Percentiles rank a stretch among this genome's conserved stretches.
phyloP scores from a whole-genome alignment of 2,329 filamentous ascomycete genomes.

The Capronia americana region DNA sequence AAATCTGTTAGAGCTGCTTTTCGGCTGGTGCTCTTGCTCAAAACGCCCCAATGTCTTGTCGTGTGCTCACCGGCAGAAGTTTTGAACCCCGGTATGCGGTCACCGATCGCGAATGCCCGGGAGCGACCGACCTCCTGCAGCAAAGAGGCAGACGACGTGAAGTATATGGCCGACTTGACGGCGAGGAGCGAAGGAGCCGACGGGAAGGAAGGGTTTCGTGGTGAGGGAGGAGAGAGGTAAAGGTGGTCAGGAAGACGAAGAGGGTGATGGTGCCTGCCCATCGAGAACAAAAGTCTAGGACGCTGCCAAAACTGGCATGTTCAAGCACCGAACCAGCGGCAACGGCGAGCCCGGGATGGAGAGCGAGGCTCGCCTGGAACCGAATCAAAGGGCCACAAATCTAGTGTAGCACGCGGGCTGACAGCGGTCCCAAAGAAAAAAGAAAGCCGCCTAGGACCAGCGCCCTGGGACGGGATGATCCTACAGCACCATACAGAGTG shows the following conservation, averaged over 20 bases:
- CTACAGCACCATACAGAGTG: neutral
- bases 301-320: slow-evolving; percentile 31
- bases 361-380: neutral
- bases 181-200: slow-evolving; percentile 35
- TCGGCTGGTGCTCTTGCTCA: neutral
- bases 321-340: slow-evolving; percentile 22
- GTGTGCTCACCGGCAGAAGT: slow-evolving; percentile 43
- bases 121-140: slow-evolving; percentile 35
- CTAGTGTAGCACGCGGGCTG: neutral
- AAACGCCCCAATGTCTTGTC: slow-evolving; percentile 2
- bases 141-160: slow-evolving; percentile 24
- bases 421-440: neutral
- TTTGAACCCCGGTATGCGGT: slow-evolving; percentile 44
- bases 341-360: slow-evolving; percentile 5
- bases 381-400: neutral
- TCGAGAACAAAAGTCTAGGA: slow-evolving; percentile 19
- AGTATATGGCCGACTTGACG: slow-evolving; percentile 30
- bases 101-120: slow-evolving; percentile 39
- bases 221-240: slow-evolving; percentile 37
- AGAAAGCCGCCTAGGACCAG: slow-evolving; percentile 10
- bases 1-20: slow-evolving; percentile 2
- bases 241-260: slow-evolving; percentile 39
- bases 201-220: slow-evolving; percentile 25
- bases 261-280: slow-evolving; percentile 39
- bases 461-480: neutral